Evolutionary conservation across 345 rosid genomes (phyloP), one percentile per base, ranked within the genome.

Genomic region (Euphorbia pulcherrima): DNA sequence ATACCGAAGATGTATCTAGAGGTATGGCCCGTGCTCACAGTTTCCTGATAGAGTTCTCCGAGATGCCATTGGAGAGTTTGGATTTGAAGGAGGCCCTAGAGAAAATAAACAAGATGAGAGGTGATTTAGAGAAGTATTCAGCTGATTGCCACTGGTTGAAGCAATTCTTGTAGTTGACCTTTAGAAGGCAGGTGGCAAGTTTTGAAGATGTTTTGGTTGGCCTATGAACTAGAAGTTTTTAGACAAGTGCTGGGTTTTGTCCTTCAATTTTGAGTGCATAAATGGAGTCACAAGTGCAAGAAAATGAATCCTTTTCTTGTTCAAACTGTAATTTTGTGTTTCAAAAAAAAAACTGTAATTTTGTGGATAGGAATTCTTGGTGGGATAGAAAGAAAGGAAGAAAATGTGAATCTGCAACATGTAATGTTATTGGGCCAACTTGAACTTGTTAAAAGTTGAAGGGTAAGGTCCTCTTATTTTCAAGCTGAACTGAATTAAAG

Each of bases 1-100:
- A 84, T 78, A 64, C 75, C 52, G 88, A 78, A 24, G 96, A 89
- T 71, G 74, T 78, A 65, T 84, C 87, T 2, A 83, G 75, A 70
- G 99, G 99, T 24, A 85, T 86, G 64, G 85, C 88, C 6, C 80
- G 87, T 53, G 99, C 99, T 68, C 90, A 75, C 75, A 83, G 65
- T 75, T 91, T 94, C 79, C 65, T 94, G 54, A 92, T 85, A 75
- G 87, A 80, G 29, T 94, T 91, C 71, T 83, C 95, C 35, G 97
- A 87, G 75, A 60, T 91, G 85, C 97, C 97, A 62, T 74, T 91
- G 64, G 96, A 92, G 68, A 84, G 75, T 29, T 87, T 91, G 96
- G 96, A 88, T 75, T 74, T 86, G 82, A 79, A 87, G 76, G 82
- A 94, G 71, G 89, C 89, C 65, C 80, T 85, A 69, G 78, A 81